Base-by-base conservation (phyloP, 805 yeast species). In the Wickerhamiella domercqiae region DNA sequence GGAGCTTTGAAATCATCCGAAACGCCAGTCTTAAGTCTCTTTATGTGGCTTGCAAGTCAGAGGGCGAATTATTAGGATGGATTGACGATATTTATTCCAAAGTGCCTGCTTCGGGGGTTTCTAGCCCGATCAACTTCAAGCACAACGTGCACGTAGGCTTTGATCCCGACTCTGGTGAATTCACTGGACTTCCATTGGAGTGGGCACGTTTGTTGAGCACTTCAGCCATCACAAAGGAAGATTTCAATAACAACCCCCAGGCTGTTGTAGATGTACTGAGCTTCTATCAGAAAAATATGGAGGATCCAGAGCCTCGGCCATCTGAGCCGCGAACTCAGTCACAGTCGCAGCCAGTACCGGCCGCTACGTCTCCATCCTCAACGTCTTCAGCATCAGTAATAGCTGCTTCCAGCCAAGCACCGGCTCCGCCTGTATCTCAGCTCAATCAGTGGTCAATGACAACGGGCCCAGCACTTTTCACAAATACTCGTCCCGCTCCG, bases 91-190 rank as follows among this genome's bases (percentile, higher is more conserved):
- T 86, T 44, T 73, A 59, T 47, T 45, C 61, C 15, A 55, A 58
- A 38, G 54, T 61, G 34, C 66, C 66, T 4, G 43, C 56, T 19
- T 52, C 58, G 16, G 64, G 64, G 28, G 95, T 90, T 7, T 84
- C 96, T 2, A 76, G 75, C 29, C 99, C 99, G 5, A 81, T 87
- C 14, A 86, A 87, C 56, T 87, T 87, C 57, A 83, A 94, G 7
- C 98, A 93, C 55, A 80, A 77, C 52, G 95, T 86, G 21, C 97
- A 90, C 52, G 97, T 90, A 7, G 95, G 94, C 18, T 76, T 81
- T 35, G 95, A 87, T 56, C 67, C 75, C 3, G 71, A 70, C 44
- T 71, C 83, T 16, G 95, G 95, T 9, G 78, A 80, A 32, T 87
- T 78, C 55, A 82, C 90, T 1, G 97, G 96, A 2, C 63, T 90